A percentile compares a stretch with the other conserved stretches of the same genome.
These are phyloP conservation scores for Aspergillus tamarii DNA, from an alignment of 2,329 filamentous ascomycete species.

Conservation along the genomic window DNA sequence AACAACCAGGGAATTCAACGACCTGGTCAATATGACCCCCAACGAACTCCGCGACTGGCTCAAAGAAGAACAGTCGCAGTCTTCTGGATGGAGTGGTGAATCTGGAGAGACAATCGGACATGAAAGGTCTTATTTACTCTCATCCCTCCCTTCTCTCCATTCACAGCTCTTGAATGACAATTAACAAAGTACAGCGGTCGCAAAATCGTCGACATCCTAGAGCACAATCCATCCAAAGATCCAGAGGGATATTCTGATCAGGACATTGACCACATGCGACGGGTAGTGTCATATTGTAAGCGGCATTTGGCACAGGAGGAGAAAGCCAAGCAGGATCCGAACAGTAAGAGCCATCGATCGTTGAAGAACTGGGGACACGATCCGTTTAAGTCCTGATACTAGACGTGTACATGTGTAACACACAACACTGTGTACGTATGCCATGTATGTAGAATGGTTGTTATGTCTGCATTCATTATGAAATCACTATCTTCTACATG, in stretches of 20 bases:
- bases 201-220: slow-evolving; percentile 65
- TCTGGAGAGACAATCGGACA: slow-evolving; percentile 67
- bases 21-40: slow-evolving; percentile 67
- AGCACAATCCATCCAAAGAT: slow-evolving; percentile 63
- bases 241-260: slow-evolving; percentile 60
- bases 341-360: slow-evolving; percentile 60
- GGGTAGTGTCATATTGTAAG: slow-evolving; percentile 68
- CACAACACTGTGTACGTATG: too few species aligned
- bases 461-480: too few species aligned
- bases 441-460: too few species aligned
- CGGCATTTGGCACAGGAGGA: slow-evolving; percentile 68
- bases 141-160: too few species aligned
- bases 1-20: slow-evolving; percentile 62
- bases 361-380: slow-evolving; percentile 67
- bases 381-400: slow-evolving; percentile 45
- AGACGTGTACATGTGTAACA: too few species aligned
- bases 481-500: neutral
- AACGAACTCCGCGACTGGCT: slow-evolving; percentile 66
- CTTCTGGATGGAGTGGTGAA: slow-evolving; percentile 64
- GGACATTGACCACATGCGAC: slow-evolving; percentile 63
- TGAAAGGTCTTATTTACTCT: slow-evolving; percentile 47
- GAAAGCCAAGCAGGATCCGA: slow-evolving; percentile 59
- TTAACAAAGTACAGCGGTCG: slow-evolving; percentile 52
- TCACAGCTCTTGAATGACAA: neutral
- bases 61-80: slow-evolving; percentile 59